Evolutionary conservation across 371 early-diverging fungal genomes (phyloP).

Genomic region (Syncephalastrum sp.): DNA sequence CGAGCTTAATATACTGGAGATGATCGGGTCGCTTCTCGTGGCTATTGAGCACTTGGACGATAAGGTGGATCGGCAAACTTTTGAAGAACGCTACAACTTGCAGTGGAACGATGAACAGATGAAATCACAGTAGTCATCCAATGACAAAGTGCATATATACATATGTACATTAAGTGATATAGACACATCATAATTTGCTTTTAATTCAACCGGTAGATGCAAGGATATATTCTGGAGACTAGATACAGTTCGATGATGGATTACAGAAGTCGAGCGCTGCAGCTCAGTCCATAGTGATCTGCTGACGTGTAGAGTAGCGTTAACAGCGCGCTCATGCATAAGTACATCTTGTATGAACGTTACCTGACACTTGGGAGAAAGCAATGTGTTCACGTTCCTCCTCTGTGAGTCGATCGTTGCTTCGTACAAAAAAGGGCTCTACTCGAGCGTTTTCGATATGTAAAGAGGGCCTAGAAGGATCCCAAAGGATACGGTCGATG

Average conservation of each 20-base stretch:
- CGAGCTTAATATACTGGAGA: conserved; percentile 4
- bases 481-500: conserved; percentile 69
- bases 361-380: conserved; percentile 27
- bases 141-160: not conserved
- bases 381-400: conserved; percentile 9
- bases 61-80: conserved; percentile 3
- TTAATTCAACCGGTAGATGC: not conserved
- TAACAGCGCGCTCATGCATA: not conserved
- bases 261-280: conserved; percentile 3
- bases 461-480: too few species aligned
- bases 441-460: conserved; percentile 15
- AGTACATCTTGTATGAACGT: not conserved
- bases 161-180: not conserved
- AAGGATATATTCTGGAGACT: too few species aligned
- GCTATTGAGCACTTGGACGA: conserved; percentile 4
- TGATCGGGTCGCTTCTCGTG: not conserved
- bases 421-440: conserved; percentile 39
- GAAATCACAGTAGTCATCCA: not conserved
- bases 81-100: conserved; percentile 14
- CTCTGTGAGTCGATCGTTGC: conserved; percentile 21
- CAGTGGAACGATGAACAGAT: conserved; percentile 3
- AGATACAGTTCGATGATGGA: not conserved
- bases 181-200: not conserved
- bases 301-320: not conserved
- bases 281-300: conserved; percentile 27